Base-by-base conservation (phyloP, 768 basidiomycete species). In the Ramaria sp. region DNA sequence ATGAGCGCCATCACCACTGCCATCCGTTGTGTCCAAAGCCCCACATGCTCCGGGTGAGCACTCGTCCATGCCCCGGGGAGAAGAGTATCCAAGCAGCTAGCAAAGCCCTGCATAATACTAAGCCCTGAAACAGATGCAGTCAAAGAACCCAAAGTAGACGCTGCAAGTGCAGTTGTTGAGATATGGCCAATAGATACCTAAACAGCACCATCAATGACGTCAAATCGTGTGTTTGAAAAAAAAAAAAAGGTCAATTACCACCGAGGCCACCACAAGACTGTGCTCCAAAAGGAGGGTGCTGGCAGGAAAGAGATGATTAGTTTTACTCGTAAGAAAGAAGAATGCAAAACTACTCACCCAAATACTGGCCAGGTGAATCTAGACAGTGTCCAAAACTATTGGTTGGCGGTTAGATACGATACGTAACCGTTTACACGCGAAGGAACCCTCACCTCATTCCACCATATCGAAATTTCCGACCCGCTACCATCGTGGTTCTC, bases 41-140 rank as follows among this genome's bases (percentile, higher is more conserved):
- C 93, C 10, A 97, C 89, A 10, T 90, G 74, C 15, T 83, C 70
- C 0, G 93, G 95, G 28, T 84, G 81, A 0, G 82, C 64, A 3
- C 91, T 92, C 0, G 96, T 94, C 93, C 89, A 99, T 16, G 95
- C 93, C 37, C 89, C 81, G 0, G 96, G 95, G 8, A 97, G 79
- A 61, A 99, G 77, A 0, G 94, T 94, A 66, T 99, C 96, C 20
- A 99, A 79, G 0, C 90, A 83, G 48, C 85, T 88, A 7, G 80
- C 72, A 52, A 95, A 79, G 18, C 63, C 66, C 37, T 73, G 71
- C 8, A 75, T 58, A 52, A 77, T 69, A 32, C 72, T 70, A 52
- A 70, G 74, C 4, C 69, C 71, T 2, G 75, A 72, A 4, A 78
- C 69, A 55, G 66, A 70, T 38, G 67, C 63, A 1, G 72, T 69